Percentiles rank a stretch among this genome's conserved stretches.
phyloP scores from a whole-genome alignment of 345 rosid genomes.

The Lepidium sativum region DNA sequence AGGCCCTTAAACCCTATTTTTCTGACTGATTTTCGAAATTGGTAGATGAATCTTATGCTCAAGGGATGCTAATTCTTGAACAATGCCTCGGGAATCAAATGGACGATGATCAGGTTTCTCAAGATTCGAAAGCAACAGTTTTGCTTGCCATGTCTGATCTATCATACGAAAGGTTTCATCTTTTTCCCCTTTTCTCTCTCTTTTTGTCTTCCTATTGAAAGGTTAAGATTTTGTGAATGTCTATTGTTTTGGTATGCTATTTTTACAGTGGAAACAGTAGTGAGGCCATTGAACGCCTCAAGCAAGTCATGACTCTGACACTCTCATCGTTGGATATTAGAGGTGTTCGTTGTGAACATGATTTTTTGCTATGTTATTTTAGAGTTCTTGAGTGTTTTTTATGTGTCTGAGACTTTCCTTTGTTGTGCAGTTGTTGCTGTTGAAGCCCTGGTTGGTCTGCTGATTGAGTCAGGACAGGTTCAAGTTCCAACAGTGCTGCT shows the following conservation, averaged over 20 bases:
- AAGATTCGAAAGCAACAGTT: slow-evolving; percentile 52
- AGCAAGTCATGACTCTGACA: slow-evolving; percentile 29
- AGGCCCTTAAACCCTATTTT: not conserved
- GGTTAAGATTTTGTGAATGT: not conserved
- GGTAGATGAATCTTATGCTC: slow-evolving; percentile 63
- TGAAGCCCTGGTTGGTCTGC: slow-evolving; percentile 71
- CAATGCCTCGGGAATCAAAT: slow-evolving; percentile 62
- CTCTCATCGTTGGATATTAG: slow-evolving; percentile 37
- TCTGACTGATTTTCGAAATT: not conserved
- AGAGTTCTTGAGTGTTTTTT: not conserved
- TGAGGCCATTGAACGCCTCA: slow-evolving; percentile 65
- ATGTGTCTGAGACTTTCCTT: not conserved
- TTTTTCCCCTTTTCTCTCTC: not conserved
- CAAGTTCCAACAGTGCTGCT: not conserved
- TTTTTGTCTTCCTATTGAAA: not conserved
- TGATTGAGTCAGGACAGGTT: slow-evolving; percentile 63
- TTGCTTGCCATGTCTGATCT: slow-evolving; percentile 83
- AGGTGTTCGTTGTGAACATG: slow-evolving; percentile 31
- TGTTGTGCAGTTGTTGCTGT: slow-evolving; percentile 45
- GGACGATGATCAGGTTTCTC: slow-evolving; percentile 36
- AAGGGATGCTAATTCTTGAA: slow-evolving; percentile 77
- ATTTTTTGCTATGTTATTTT: not conserved
- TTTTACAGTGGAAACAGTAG: slow-evolving; percentile 42
- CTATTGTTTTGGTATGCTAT: not conserved
- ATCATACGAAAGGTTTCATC: slow-evolving; percentile 49